Conservation (phyloP, 495 filamentous ascomycete genomes). For the Haplographium delicatum region DNA sequence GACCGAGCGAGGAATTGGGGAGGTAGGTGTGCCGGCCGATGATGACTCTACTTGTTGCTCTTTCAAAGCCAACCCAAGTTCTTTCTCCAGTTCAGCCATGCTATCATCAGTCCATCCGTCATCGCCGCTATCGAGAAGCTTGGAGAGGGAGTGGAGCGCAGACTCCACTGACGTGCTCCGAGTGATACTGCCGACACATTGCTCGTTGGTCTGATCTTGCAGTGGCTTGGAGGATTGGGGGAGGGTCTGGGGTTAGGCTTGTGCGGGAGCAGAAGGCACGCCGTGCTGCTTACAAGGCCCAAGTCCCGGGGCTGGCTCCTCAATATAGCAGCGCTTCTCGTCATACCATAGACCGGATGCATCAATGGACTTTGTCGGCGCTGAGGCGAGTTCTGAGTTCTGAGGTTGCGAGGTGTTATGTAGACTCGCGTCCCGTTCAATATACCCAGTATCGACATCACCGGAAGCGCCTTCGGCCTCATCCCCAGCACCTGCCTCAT, state of each 20-base stretch:
- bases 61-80: slow-evolving; percentile 16
- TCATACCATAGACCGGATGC: background rate
- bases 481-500: slow-evolving; percentile 6
- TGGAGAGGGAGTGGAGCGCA: slow-evolving; percentile 9
- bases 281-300: background rate
- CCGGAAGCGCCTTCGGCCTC: slow-evolving; percentile 13
- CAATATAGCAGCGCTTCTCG: too few species aligned
- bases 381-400: slow-evolving; percentile 1
- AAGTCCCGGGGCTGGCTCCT: slow-evolving; percentile 1
- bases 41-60: slow-evolving; percentile 13
- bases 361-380: background rate
- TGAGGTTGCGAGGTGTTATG: slow-evolving; percentile 2
- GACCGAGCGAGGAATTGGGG: background rate
- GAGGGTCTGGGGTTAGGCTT: slow-evolving; percentile 15
- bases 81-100: slow-evolving; percentile 15
- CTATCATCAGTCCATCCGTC: slow-evolving; percentile 16
- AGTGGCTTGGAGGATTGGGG: slow-evolving; percentile 10
- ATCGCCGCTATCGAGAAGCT: slow-evolving; percentile 10
- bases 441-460: slow-evolving; percentile 11
- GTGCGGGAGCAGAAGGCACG: background rate
- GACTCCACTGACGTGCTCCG: slow-evolving; percentile 6
- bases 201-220: slow-evolving; percentile 16
- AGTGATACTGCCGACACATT: slow-evolving; percentile 14
- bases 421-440: slow-evolving; percentile 8
- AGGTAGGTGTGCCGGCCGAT: slow-evolving; percentile 1